Evolutionary conservation across 805 yeast species (phyloP).

Genomic region (Ogataea minuta): DNA sequence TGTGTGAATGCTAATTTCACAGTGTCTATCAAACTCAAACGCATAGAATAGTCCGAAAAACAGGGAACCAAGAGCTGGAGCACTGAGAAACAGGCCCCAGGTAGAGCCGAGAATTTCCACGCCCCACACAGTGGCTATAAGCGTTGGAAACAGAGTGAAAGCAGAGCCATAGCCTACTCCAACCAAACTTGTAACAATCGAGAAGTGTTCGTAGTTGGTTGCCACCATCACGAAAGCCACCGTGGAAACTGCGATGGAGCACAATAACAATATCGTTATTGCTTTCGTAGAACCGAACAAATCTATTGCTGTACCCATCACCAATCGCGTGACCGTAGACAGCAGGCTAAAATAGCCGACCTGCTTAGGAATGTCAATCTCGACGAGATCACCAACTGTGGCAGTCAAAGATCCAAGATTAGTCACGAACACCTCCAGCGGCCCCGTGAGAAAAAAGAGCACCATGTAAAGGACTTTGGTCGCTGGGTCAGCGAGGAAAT

Average conservation of each 20-base stretch:
- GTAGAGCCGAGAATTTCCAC: slow-evolving; percentile 80
- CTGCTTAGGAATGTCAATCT: slow-evolving; percentile 15
- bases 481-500: slow-evolving; percentile 48
- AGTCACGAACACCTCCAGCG: slow-evolving; percentile 79
- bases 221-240: slow-evolving; percentile 17
- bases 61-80: slow-evolving; percentile 81
- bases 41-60: slow-evolving; percentile 72
- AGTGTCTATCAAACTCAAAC: slow-evolving; percentile 47
- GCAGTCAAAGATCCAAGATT: slow-evolving; percentile 71
- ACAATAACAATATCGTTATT: slow-evolving; percentile 8
- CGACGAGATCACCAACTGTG: slow-evolving; percentile 30
- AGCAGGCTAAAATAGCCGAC: slow-evolving; percentile 23
- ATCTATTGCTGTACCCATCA: slow-evolving; percentile 23
- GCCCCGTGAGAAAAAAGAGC: slow-evolving; percentile 70
- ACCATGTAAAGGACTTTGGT: slow-evolving; percentile 62
- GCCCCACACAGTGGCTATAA: slow-evolving; percentile 80
- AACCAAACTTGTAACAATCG: slow-evolving; percentile 33
- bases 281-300: slow-evolving; percentile 8
- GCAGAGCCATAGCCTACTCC: slow-evolving; percentile 79
- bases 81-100: slow-evolving; percentile 84
- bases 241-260: slow-evolving; percentile 8
- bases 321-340: slow-evolving; percentile 30
- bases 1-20: slow-evolving; percentile 19
- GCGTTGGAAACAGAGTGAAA: slow-evolving; percentile 78
- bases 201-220: slow-evolving; percentile 9